These are phyloP conservation scores for Eucommia ulmoides DNA, from an alignment of 257 asterid species.

Conservation along the genomic window DNA sequence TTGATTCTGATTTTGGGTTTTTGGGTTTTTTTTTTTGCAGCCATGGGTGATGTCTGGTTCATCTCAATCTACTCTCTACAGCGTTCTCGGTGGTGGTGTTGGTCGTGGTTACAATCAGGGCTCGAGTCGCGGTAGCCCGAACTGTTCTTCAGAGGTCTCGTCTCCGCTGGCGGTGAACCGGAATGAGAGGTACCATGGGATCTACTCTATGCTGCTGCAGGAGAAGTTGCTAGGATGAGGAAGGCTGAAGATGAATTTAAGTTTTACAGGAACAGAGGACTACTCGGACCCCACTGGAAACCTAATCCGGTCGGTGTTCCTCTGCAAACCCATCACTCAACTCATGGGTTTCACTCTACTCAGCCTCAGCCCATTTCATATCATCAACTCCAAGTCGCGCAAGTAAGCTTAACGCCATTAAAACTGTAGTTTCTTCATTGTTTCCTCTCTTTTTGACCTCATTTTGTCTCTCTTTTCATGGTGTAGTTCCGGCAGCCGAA, in stretches of 20 bases:
- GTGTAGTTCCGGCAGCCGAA: slow-evolving; percentile 24
- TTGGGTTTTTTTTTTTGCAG: slow-evolving; percentile 16
- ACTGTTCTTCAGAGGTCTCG: slow-evolving; percentile 24
- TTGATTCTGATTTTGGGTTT: too few species aligned
- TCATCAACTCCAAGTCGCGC: slow-evolving; percentile 36
- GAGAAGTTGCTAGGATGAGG: slow-evolving; percentile 10
- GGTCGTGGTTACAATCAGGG: slow-evolving; percentile 27
- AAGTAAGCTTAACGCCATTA: slow-evolving; percentile 25
- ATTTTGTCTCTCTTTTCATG: neutral
- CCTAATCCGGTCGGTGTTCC: slow-evolving; percentile 16
- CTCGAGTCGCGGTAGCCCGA: slow-evolving; percentile 35
- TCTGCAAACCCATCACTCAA: slow-evolving; percentile 1
- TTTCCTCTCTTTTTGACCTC: too few species aligned
- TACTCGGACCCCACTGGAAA: slow-evolving; percentile 10
- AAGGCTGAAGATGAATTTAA: slow-evolving; percentile 2
- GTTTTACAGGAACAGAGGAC: slow-evolving; percentile 1
- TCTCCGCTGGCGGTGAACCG: slow-evolving; percentile 23
- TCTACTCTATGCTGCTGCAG: slow-evolving; percentile 11
- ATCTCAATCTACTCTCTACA: slow-evolving; percentile 59
- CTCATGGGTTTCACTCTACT: slow-evolving; percentile 7
- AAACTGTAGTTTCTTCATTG: too few species aligned
- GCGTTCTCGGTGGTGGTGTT: slow-evolving; percentile 3
- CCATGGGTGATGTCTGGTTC: slow-evolving; percentile 42
- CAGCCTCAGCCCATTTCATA: slow-evolving; percentile 29
- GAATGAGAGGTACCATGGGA: slow-evolving; percentile 9